Evolutionary conservation across 148 eudicot species (phyloP).

Genomic region (Agrostemma githago): DNA sequence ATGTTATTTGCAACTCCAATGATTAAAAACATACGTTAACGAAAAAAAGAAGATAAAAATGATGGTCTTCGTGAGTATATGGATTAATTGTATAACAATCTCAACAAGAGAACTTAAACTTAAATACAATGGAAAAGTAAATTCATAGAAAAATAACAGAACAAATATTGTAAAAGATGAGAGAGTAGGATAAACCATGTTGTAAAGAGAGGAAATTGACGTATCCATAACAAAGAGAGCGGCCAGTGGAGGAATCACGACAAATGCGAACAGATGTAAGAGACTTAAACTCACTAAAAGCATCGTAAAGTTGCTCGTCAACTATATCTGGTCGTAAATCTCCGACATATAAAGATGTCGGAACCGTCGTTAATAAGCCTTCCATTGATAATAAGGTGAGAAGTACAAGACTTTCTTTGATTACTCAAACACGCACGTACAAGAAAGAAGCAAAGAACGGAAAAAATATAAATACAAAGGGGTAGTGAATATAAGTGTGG

Average conservation of each 20-base stretch:
- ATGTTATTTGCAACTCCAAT: no score
- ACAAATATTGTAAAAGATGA: neutral
- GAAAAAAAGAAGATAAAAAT: neutral
- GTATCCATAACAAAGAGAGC: conserved; percentile 75
- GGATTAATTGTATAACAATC: neutral
- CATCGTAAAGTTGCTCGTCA: conserved; percentile 47
- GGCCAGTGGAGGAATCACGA: conserved; percentile 54
- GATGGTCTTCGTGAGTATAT: neutral
- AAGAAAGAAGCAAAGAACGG: neutral
- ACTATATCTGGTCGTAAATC: conserved; percentile 53
- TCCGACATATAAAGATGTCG: conserved; percentile 71
- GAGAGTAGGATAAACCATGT: conserved; percentile 40
- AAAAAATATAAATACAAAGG: neutral
- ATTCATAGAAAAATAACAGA: no score
- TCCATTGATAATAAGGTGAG: neutral
- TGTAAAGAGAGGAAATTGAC: conserved; percentile 59
- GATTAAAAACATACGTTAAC: no score
- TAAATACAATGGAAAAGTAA: neutral
- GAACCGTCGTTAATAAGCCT: conserved; percentile 8
- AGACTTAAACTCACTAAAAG: conserved; percentile 52
- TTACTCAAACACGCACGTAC: neutral
- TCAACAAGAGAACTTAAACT: neutral
- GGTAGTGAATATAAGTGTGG: neutral
- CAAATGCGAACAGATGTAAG: conserved; percentile 74
- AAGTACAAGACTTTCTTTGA: neutral